These are phyloP conservation scores for Penicillium paxilli DNA, from an alignment of 495 filamentous ascomycete species.

Conservation along the genomic window DNA sequence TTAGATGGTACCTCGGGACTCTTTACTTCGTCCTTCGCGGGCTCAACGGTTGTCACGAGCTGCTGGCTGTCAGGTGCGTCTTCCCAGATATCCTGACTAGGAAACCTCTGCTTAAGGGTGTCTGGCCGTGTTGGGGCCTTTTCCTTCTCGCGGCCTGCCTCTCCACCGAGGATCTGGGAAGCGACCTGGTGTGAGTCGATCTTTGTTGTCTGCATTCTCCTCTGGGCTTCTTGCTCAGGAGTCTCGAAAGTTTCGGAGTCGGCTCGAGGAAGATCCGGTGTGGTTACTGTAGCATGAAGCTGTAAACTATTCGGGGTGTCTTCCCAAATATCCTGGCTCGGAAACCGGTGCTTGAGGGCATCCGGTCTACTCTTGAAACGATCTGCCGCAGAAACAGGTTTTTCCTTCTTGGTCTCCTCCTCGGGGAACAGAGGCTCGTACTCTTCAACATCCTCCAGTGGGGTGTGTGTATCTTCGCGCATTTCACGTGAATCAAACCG, in stretches of 20 bases:
- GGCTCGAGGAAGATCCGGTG: conserved; percentile 58
- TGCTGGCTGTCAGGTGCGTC: conserved; percentile 83
- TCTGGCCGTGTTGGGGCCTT: conserved; percentile 49
- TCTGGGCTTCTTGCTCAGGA: conserved; percentile 55
- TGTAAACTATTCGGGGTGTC: conserved; percentile 88
- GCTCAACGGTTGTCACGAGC: conserved; percentile 76
- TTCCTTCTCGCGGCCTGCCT: conserved; percentile 28
- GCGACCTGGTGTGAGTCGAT: conserved; percentile 49
- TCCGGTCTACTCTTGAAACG: conserved; percentile 63
- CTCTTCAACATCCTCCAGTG: conserved; percentile 87
- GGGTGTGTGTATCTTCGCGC: conserved; percentile 58
- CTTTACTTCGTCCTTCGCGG: conserved; percentile 50
- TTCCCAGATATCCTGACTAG: conserved; percentile 96
- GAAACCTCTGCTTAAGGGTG: conserved; percentile 71
- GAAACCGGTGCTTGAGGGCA: conserved; percentile 72
- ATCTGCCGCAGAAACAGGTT: conserved; percentile 56
- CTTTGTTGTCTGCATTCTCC: conserved; percentile 48
- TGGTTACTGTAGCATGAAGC: conserved; percentile 80
- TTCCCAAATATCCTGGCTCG: conserved; percentile 95
- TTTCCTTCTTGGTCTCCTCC: conserved; percentile 62
- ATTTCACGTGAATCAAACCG: conserved; percentile 54
- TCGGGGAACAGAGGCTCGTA: conserved; percentile 96
- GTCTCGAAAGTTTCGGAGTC: conserved; percentile 48
- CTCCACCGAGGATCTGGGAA: conserved; percentile 37
- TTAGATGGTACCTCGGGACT: conserved; percentile 41